A percentile compares a stretch with the other conserved stretches of the same genome.
These are phyloP conservation scores for Hypericum androsaemum DNA, from an alignment of 345 rosid species.

Conservation along the genomic window DNA sequence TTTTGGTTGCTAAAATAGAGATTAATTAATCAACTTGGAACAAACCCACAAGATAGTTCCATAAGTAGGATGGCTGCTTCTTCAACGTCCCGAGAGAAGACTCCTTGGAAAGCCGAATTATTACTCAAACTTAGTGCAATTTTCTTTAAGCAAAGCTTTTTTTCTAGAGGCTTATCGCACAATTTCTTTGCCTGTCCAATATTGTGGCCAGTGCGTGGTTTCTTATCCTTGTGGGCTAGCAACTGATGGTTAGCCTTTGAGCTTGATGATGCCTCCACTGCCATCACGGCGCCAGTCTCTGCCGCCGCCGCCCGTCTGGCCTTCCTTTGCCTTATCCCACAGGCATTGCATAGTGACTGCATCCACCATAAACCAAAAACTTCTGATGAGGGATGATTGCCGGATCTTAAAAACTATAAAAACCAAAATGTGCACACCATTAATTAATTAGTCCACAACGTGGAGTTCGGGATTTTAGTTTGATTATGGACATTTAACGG, in stretches of 20 bases:
- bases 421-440: too few species aligned
- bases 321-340: slow-evolving; percentile 87
- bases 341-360: slow-evolving; percentile 91
- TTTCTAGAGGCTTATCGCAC: slow-evolving; percentile 12
- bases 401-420: too few species aligned
- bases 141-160: slow-evolving; percentile 24
- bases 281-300: not conserved
- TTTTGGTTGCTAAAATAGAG: too few species aligned
- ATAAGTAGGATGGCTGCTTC: slow-evolving; percentile 54
- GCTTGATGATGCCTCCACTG: not conserved
- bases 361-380: not conserved
- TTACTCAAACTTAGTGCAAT: slow-evolving; percentile 27
- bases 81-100: slow-evolving; percentile 40
- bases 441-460: too few species aligned
- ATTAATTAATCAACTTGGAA: slow-evolving; percentile 14
- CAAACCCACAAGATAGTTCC: slow-evolving; percentile 45
- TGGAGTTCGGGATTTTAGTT: too few species aligned
- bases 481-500: too few species aligned
- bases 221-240: slow-evolving; percentile 36
- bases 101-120: slow-evolving; percentile 26
- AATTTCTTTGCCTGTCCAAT: slow-evolving; percentile 23
- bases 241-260: slow-evolving; percentile 18
- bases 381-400: too few species aligned
- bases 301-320: slow-evolving; percentile 62
- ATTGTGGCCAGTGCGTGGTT: slow-evolving; percentile 18